phyloP scores from a whole-genome alignment of 805 yeast genomes.

The Metschnikowia cerradonensis region DNA sequence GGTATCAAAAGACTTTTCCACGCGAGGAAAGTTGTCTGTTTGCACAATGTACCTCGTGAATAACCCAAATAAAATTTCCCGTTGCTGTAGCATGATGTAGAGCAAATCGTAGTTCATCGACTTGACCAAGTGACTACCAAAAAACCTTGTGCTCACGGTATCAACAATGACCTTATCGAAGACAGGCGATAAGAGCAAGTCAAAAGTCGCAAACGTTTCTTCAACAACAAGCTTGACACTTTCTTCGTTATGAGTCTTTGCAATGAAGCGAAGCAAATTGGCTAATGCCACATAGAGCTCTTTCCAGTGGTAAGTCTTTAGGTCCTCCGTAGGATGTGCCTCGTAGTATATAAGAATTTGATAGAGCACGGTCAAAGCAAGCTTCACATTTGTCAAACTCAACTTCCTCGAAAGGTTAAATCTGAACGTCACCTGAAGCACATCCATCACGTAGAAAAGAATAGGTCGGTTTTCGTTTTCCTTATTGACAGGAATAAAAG shows the following conservation, averaged over 20 bases:
- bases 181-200: constrained; percentile 14
- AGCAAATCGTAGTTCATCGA: constrained; percentile 30
- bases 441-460: constrained; percentile 22
- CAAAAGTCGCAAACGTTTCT: constrained; percentile 14
- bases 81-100: constrained; percentile 26
- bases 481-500: constrained; percentile 26
- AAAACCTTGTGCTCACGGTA: constrained; percentile 9
- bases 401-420: constrained; percentile 38
- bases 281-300: constrained; percentile 31
- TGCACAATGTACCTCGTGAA: constrained; percentile 15
- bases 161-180: constrained; percentile 20
- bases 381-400: constrained; percentile 27
- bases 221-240: constrained; percentile 17
- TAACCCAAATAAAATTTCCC: constrained; percentile 17
- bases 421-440: constrained; percentile 19
- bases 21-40: constrained; percentile 13
- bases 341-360: constrained; percentile 21
- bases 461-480: constrained; percentile 21
- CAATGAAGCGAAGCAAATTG: constrained; percentile 26
- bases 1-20: constrained; percentile 10
- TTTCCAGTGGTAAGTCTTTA: constrained; percentile 30
- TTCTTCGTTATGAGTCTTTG: constrained; percentile 16
- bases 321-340: constrained; percentile 13
- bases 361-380: constrained; percentile 25
- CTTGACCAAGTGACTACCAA: constrained; percentile 20